Evolutionary conservation across 2,329 filamentous ascomycete species (phyloP).

Genomic region (Triangularia verruculosa): DNA sequence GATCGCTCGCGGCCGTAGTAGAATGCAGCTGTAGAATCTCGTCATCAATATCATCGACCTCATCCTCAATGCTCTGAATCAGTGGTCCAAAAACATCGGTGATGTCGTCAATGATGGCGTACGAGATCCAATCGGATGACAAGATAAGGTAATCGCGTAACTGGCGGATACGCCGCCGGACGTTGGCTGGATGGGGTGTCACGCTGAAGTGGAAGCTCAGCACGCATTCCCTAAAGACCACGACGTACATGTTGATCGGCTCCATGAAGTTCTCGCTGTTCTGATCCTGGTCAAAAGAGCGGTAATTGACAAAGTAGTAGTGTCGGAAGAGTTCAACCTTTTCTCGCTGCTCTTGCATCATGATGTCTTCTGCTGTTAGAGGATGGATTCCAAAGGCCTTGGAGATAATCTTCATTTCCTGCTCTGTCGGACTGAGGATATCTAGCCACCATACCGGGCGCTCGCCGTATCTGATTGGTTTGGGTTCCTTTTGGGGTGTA

Average conservation of each 20-base stretch:
- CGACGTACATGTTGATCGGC: slow-evolving; percentile 94
- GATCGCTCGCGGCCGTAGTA: slow-evolving; percentile 35
- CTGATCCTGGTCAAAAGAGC: slow-evolving; percentile 92
- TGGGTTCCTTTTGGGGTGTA: slow-evolving; percentile 27
- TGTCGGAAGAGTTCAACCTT: slow-evolving; percentile 97
- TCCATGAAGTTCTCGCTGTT: slow-evolving; percentile 88
- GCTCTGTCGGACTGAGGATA: slow-evolving; percentile 83
- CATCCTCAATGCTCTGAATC: slow-evolving; percentile 89
- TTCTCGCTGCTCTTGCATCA: slow-evolving; percentile 94
- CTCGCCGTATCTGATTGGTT: slow-evolving; percentile 61
- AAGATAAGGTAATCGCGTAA: slow-evolving; percentile 90
- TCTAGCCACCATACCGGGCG: slow-evolving; percentile 97
- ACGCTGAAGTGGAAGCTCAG: slow-evolving; percentile 97
- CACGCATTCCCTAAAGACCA: slow-evolving; percentile 93
- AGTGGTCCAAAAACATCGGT: slow-evolving; percentile 93
- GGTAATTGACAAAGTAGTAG: slow-evolving; percentile 99
- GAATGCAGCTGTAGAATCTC: slow-evolving; percentile 81
- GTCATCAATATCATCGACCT: slow-evolving; percentile 96
- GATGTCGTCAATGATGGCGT: slow-evolving; percentile 96
- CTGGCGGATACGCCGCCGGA: slow-evolving; percentile 88
- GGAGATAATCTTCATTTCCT: slow-evolving; percentile 90
- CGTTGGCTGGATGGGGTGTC: slow-evolving; percentile 93
- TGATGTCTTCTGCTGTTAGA: slow-evolving; percentile 91
- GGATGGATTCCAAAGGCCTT: slow-evolving; percentile 96
- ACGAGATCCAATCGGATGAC: slow-evolving; percentile 96